phyloP scores from a whole-genome alignment of 371 early-diverging fungal genomes.

The Mucor indicus region DNA sequence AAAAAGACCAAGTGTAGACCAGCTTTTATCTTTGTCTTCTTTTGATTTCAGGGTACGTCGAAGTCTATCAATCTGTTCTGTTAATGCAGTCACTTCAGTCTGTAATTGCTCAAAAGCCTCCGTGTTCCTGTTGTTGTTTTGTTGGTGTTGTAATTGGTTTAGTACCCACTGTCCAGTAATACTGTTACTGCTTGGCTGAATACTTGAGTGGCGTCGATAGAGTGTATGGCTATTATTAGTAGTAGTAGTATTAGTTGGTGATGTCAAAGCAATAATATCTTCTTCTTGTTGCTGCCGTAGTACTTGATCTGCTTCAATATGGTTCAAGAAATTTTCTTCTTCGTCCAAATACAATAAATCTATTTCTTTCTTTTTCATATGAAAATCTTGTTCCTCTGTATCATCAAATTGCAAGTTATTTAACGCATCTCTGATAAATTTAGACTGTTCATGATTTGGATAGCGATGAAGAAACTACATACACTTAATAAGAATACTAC shows the following conservation, averaged over 20 bases:
- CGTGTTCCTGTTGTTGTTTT: not conserved
- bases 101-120: constrained; percentile 46
- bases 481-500: not conserved
- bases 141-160: too few relatives aligned
- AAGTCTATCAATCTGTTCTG: constrained; percentile 46
- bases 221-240: constrained; percentile 25
- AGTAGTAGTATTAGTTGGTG: not conserved
- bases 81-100: constrained; percentile 46
- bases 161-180: too few relatives aligned
- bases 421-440: constrained; percentile 19
- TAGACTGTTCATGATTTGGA: constrained; percentile 18
- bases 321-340: constrained; percentile 15
- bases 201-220: too few relatives aligned
- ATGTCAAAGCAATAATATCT: too few relatives aligned
- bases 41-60: constrained; percentile 18
- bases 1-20: constrained; percentile 25
- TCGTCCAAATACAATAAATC: constrained; percentile 1
- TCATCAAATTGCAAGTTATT: too few relatives aligned
- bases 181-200: constrained; percentile 15
- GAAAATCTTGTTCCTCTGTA: too few relatives aligned
- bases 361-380: too few relatives aligned
- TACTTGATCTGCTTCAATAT: constrained; percentile 20
- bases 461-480: constrained; percentile 20
- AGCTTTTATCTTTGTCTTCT: constrained; percentile 24
- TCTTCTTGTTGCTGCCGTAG: too few relatives aligned